These are phyloP conservation scores for Proliferodiscus dingleyae DNA, from an alignment of 2,329 filamentous ascomycete species.

Conservation along the genomic window DNA sequence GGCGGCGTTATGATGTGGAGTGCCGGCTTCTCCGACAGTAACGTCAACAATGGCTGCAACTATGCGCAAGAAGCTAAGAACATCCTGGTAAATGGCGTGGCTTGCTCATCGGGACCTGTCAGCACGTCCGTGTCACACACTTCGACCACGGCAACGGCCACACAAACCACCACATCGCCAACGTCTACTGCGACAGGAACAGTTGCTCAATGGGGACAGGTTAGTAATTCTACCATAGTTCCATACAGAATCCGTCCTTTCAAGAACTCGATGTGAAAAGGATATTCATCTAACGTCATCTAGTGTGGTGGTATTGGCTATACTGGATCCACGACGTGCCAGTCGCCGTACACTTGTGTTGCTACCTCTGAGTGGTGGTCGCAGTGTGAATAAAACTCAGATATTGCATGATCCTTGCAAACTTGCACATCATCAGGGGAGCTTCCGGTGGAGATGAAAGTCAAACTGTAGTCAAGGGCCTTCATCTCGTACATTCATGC, in stretches of 20 bases:
- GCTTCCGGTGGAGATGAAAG: too few relatives aligned
- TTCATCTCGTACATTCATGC: too few relatives aligned
- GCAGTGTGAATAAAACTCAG: conserved; percentile 11
- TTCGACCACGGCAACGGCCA: too few relatives aligned
- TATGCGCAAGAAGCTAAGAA: conserved; percentile 38
- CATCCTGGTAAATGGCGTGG: conserved; percentile 32
- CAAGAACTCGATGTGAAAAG: too few relatives aligned
- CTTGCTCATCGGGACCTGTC: conserved; percentile 18
- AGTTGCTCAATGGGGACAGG: conserved; percentile 8
- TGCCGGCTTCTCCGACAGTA: conserved; percentile 37
- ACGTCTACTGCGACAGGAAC: background rate
- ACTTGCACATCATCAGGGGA: too few relatives aligned
- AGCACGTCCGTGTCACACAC: conserved; percentile 1
- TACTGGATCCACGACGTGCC: conserved; percentile 1
- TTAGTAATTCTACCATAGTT: conserved; percentile 1
- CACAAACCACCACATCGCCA: too few relatives aligned
- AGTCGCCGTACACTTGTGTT: conserved; percentile 8
- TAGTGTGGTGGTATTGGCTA: conserved; percentile 6
- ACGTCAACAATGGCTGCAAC: conserved; percentile 35
- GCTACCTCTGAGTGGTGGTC: conserved; percentile 7
- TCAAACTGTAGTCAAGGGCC: too few relatives aligned
- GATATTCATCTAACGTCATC: background rate
- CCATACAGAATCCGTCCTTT: background rate
- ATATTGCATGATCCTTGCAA: too few relatives aligned
- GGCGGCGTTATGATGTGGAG: conserved; percentile 40